Conservation (phyloP, 2,329 filamentous ascomycete genomes). For the Phoma sp. region DNA sequence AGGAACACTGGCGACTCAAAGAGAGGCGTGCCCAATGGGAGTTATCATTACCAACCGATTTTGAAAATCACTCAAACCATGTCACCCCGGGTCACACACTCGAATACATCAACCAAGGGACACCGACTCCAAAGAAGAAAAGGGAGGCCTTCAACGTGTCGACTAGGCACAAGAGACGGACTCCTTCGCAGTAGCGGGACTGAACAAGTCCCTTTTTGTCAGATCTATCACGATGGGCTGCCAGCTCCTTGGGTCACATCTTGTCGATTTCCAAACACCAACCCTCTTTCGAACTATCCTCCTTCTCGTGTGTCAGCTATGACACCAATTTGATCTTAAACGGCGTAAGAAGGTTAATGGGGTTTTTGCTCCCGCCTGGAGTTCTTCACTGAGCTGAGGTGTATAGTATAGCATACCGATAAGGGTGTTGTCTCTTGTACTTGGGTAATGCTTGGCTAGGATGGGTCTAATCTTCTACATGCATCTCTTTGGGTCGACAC, state of each 20-base stretch:
- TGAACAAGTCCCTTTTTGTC: neutral
- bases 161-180: constrained; percentile 7
- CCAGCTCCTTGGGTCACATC: neutral
- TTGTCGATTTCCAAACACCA: neutral
- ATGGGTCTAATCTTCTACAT: neutral
- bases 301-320: neutral
- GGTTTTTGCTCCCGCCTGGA: neutral
- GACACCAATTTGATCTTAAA: neutral
- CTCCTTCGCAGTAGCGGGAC: constrained; percentile 6
- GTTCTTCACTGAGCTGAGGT: neutral
- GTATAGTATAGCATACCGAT: constrained; percentile 4
- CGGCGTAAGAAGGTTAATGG: neutral
- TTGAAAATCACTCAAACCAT: constrained; percentile 6
- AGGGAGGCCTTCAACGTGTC: constrained; percentile 11
- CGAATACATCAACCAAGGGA: constrained; percentile 17
- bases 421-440: neutral
- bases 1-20: constrained; percentile 1
- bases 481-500: neutral
- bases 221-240: neutral
- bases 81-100: constrained; percentile 17
- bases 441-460: neutral
- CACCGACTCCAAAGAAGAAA: constrained; percentile 10
- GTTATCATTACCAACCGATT: constrained; percentile 9
- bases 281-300: neutral
- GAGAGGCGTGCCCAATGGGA: constrained; percentile 8